Base-by-base conservation (phyloP, 2,329 filamentous ascomycete species). In the Sarocladiaceae sp. region DNA sequence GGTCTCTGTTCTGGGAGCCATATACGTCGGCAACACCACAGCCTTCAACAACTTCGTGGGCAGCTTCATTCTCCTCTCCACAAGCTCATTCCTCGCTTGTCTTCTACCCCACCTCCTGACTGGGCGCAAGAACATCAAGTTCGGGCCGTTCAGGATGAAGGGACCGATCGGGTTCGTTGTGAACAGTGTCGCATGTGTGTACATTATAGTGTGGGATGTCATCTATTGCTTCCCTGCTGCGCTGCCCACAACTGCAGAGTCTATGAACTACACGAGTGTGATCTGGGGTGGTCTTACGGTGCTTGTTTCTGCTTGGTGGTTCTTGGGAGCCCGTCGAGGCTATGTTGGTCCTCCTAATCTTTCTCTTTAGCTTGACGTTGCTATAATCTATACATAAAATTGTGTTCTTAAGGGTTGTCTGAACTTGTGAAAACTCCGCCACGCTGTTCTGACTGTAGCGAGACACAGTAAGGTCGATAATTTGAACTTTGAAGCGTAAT, bases 1-100 rank as follows among this genome's bases (percentile, higher is more conserved):
- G 1, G 63, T 71, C 0, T 82, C 82, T 0, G 62, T 84, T 3
- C 70, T 88, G 0, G 84, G 83, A 0, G 74, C 73, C 37, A 83
- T 88, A 40, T 87, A 87, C 57, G 75, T 88, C 1, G 84, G 80
- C n/a, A 82, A 74, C 54, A 77, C 73, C 1, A 84, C 82, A 0
- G 86, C 86, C 0, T 89, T 88, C 67, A 78, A 80, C 37, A 84
- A 84, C 0, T 80, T 88, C 23, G 78, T 87, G 7, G 82, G 82
- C 10, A 67, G 64, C 26, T 73, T 70, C 53, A 69, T 71, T 26
- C 61, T 70, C 0, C 59, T 70, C 7, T 69, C 65, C 12, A 69
- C 61, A 31, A 61, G 58, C 33, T 65, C 61, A 8, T 88, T 85
- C 62, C 70, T 86, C 2, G 79, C 80, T 1, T 82, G 83, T 6